These are phyloP conservation scores for Tricladium varicosporioides DNA, from an alignment of 2,329 filamentous ascomycete species.

Conservation along the genomic window DNA sequence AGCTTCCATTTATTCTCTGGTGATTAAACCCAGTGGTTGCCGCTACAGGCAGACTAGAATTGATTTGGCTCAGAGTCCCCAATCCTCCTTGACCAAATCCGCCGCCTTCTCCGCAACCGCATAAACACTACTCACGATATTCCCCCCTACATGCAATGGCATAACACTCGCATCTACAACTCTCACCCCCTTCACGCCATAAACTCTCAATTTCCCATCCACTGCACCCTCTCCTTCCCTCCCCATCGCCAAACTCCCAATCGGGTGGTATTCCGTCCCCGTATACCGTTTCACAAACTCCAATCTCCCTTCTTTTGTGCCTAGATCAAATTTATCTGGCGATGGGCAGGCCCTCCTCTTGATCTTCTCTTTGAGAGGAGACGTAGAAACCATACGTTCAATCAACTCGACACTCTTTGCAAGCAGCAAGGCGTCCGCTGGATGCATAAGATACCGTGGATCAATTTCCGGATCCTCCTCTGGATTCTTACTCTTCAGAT, in stretches of 20 bases:
- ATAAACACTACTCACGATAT: constrained; percentile 83
- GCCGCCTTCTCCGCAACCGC: constrained; percentile 79
- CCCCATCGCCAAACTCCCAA: constrained; percentile 81
- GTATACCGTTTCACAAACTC: constrained; percentile 12
- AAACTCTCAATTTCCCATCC: constrained; percentile 67
- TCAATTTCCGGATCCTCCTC: constrained; percentile 39
- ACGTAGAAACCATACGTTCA: constrained; percentile 9
- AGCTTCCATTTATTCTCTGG: no score
- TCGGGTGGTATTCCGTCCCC: constrained; percentile 64
- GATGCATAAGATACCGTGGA: constrained; percentile 9
- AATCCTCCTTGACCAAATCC: constrained; percentile 59
- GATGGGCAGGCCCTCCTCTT: constrained; percentile 9
- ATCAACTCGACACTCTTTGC: constrained; percentile 9
- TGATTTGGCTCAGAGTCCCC: not conserved
- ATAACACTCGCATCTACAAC: constrained; percentile 69
- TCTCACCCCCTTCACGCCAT: constrained; percentile 67
- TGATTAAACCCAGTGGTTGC: no score
- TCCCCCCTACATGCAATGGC: constrained; percentile 78
- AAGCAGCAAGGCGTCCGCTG: constrained; percentile 3
- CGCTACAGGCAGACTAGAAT: no score
- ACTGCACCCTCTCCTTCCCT: constrained; percentile 74
- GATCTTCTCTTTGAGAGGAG: constrained; percentile 16
- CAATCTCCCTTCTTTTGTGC: not conserved
- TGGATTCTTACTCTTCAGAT: constrained; percentile 38
- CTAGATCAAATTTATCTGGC: constrained; percentile 5